Evolutionary conservation across 108 stramenopile species (phyloP), one percentile per base, ranked within the genome.

Genomic region (Aurantiochytrium sp.): DNA sequence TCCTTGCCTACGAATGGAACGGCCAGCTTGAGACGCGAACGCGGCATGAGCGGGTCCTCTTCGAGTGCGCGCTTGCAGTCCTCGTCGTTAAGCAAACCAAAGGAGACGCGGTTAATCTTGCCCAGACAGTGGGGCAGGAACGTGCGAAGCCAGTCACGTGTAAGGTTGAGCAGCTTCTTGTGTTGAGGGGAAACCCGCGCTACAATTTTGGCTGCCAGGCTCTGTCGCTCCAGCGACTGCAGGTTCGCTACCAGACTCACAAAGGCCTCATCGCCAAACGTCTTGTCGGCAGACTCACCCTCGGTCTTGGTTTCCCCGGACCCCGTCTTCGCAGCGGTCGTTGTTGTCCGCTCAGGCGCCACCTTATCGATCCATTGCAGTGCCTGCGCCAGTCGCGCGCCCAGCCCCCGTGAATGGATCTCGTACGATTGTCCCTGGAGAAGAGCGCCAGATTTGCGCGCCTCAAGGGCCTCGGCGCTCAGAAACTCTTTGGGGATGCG

Each of bases 1-100:
- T 92, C 92, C 29, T 91, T 91, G 45, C 92, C 92, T 5, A 92
- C 92, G 23, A 91, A 92, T 8, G 92, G 92, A 18, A 92, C 92
- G 4, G 91, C 90, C 42, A 90, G 47, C 35, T 88, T 12, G 18
- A 64, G 69, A 4, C 92, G 92, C 12, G 58, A n/a, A 4, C 55
- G 57, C 14, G 72, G 58, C 88, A 59, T 71, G 16, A 21, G 35
- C 44, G 88, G 64, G 43, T 35, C 88, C 44, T 59, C 28, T 12
- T 42, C 8, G 8, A 44, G 25, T 28, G 89, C 83, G 1, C 89
- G 90, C 59, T 69, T 64, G 49, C 59, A 69, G 16, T 91, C 90
- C 4, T 12, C 92, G 0, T 35, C 71, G n/a, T 25, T 87, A 25
- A 92, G 72, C 18, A 92, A 58, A 5, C 92, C 92, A 53, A 87